phyloP scores from a whole-genome alignment of 192 early-diverging fungal genomes.

The Helicostylum pulchrum region DNA sequence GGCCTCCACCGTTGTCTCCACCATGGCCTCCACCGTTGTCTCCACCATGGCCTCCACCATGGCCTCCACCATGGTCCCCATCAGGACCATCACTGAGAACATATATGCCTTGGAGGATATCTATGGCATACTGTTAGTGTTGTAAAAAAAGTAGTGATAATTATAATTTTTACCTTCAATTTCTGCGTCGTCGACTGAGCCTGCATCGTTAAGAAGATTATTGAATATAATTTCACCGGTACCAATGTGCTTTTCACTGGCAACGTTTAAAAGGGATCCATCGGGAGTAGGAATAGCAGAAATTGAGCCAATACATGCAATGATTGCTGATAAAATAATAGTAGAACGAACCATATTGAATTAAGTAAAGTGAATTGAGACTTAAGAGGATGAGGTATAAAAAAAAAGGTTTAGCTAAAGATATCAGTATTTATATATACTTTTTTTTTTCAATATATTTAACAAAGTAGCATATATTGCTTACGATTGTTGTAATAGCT shows the following conservation, averaged over 20 bases:
- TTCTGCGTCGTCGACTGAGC: background rate
- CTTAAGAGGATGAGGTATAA: slow-evolving; percentile 1
- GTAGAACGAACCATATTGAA: background rate
- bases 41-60: background rate
- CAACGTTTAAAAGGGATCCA: background rate
- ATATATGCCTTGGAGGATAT: background rate
- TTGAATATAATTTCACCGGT: background rate
- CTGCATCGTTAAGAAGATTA: background rate
- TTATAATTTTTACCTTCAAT: background rate
- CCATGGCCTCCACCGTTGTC: background rate
- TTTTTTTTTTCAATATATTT: too few relatives aligned
- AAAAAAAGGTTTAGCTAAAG: background rate
- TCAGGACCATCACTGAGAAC: background rate
- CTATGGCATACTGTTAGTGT: background rate
- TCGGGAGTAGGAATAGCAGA: background rate
- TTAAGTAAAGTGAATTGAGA: background rate
- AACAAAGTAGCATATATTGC: too few relatives aligned
- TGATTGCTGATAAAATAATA: background rate
- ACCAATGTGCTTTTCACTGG: background rate
- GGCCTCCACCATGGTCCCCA: background rate
- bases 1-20: background rate
- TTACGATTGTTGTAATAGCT: too few relatives aligned
- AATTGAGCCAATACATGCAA: slow-evolving; percentile 1
- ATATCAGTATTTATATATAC: too few relatives aligned
- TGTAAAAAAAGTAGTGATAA: background rate